phyloP scores from a whole-genome alignment of 257 asterid species.

The Mitragyna speciosa region DNA sequence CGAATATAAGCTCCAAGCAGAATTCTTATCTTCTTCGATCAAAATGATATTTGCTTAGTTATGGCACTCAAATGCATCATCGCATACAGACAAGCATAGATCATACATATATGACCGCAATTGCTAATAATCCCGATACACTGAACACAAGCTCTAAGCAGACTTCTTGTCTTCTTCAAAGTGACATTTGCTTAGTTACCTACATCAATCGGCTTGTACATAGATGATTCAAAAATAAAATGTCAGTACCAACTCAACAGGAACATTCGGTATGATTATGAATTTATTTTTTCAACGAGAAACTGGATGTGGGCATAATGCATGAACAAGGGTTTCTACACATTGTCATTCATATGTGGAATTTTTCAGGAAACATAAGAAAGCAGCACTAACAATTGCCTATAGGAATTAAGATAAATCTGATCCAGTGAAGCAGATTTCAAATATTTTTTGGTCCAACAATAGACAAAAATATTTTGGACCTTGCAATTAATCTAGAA shows the following conservation, averaged over 20 bases:
- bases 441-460: neutral
- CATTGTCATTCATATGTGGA: neutral
- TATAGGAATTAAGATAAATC: too few relatives aligned
- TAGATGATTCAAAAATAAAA: too few relatives aligned
- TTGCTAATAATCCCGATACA: too few relatives aligned
- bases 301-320: neutral
- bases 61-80: too few relatives aligned
- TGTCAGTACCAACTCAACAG: neutral
- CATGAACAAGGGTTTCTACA: neutral
- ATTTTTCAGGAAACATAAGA: neutral
- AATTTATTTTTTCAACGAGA: neutral
- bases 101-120: too few relatives aligned
- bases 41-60: too few relatives aligned
- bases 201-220: too few relatives aligned
- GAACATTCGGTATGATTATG: neutral
- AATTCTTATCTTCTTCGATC: too few relatives aligned
- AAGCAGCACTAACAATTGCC: neutral
- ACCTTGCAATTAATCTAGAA: neutral
- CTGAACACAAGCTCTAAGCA: neutral
- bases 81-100: too few relatives aligned
- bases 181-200: too few relatives aligned
- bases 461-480: neutral
- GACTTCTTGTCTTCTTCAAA: too few relatives aligned
- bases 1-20: too few relatives aligned
- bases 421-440: neutral